Conservation (phyloP, 352 stramenopile genomes). For the Phytopythium cucurbitacearum region DNA sequence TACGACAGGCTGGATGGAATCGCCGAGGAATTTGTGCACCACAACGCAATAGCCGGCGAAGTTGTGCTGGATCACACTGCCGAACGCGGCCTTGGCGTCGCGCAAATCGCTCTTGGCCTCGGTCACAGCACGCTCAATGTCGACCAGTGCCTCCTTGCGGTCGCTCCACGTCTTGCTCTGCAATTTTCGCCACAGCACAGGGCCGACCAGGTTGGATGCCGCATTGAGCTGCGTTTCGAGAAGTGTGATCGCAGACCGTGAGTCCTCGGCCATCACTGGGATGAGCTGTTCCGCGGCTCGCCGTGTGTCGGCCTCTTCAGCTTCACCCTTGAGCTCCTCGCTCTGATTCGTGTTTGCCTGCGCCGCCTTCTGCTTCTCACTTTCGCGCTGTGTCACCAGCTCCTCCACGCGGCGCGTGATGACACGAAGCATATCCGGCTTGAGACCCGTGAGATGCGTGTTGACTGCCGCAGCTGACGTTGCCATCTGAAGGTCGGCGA, state of each 20-base stretch:
- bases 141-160: constrained; percentile 72
- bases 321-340: constrained; percentile 20
- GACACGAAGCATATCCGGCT: constrained; percentile 74
- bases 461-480: constrained; percentile 27
- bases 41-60: constrained; percentile 65
- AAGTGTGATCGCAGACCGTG: constrained; percentile 30
- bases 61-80: constrained; percentile 53
- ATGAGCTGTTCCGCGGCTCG: constrained; percentile 22
- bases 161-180: constrained; percentile 84
- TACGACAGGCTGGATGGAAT: constrained; percentile 72
- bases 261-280: constrained; percentile 46
- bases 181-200: constrained; percentile 71
- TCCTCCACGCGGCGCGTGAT: constrained; percentile 77
- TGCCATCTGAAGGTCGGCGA: constrained; percentile 49
- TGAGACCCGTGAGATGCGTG: constrained; percentile 37
- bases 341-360: constrained; percentile 36
- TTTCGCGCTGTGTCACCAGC: constrained; percentile 35
- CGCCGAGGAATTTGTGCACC: constrained; percentile 49
- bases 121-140: constrained; percentile 62
- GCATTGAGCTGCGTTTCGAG: constrained; percentile 31
- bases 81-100: constrained; percentile 55
- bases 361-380: constrained; percentile 21
- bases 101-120: constrained; percentile 71
- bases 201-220: constrained; percentile 49
- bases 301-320: constrained; percentile 23